Base-by-base conservation (phyloP, 2,329 filamentous ascomycete genomes). In the Neonectria coccinea region DNA sequence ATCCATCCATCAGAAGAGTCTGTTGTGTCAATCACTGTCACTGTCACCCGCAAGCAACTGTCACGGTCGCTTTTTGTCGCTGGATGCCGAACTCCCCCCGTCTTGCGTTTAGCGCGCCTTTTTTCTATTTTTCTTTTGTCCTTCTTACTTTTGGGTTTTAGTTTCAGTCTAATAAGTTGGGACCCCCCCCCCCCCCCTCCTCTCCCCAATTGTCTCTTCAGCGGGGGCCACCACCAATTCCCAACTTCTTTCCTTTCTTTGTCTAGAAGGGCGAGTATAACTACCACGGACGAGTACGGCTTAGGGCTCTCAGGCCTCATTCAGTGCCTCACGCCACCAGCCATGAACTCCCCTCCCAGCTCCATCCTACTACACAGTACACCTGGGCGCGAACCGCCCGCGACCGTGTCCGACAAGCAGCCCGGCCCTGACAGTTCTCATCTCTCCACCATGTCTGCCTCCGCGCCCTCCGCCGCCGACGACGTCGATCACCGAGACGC, bases 331-430 rank as follows among this genome's bases (percentile, higher is more conserved):
- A n/a, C 16, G 11, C 51, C 27, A 62, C 33, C 14, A 74, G 36
- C 36, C 36, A 39, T 74, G 72, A 67, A 74, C 57, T 74, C 72
- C 53, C 72, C 72, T 45, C 72, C 72, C 11, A 64, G 65, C 42
- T 74, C 72, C 6, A 57, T 74, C 33, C 56, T 51, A 12, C 64
- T 51, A 10, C 64, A 59, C 39, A 67, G 41, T 47, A 27, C 44
- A 4, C 58, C 66, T 11, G 50, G 33, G 47, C 31, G 61, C 29
- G 50, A 61, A 39, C 25, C 57, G 22, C 31, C 58, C 8, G 31
- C 56, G 50, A 59, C 45, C 27, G 33, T 29, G 11, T 25, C 41
- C 4, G 33, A 59, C 36, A 48, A 60, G 39, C 39, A 3, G 22
- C 22, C 39, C 16, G 6, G 9, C 16, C 9, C 39, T 18, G 39